phyloP scores from a whole-genome alignment of 2,329 filamentous ascomycete genomes.

The Ophiocordyceps unilateralis region DNA sequence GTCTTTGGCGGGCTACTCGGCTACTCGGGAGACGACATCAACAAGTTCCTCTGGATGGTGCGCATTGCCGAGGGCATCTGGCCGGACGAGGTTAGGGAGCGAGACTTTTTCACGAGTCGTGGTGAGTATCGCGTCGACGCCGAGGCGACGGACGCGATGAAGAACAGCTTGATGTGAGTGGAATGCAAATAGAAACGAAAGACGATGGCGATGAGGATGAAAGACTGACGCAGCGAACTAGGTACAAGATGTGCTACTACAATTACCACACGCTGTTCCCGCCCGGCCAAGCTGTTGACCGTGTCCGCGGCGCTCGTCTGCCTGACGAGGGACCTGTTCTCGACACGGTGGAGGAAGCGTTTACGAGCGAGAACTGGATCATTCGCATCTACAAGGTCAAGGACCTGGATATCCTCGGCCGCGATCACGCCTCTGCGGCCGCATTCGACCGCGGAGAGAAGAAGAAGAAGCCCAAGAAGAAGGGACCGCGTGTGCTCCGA shows the following conservation, averaged over 20 bases:
- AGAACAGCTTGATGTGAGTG: slow-evolving; percentile 93
- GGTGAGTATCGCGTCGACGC: slow-evolving; percentile 92
- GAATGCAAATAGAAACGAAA: too few relatives aligned
- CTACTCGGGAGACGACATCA: slow-evolving; percentile 97
- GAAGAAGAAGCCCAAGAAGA: slow-evolving; percentile 63
- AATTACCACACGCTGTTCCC: slow-evolving; percentile 91
- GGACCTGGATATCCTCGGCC: slow-evolving; percentile 87
- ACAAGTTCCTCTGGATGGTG: slow-evolving; percentile 99
- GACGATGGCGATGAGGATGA: too few relatives aligned
- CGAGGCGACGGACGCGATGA: slow-evolving; percentile 92
- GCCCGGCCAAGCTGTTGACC: slow-evolving; percentile 72
- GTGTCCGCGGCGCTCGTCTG: slow-evolving; percentile 65
- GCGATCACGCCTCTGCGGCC: slow-evolving; percentile 56
- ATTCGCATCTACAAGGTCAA: slow-evolving; percentile 99
- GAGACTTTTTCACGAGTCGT: slow-evolving; percentile 82
- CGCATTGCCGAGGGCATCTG: slow-evolving; percentile 97
- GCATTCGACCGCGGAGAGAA: slow-evolving; percentile 67
- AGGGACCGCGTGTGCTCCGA: slow-evolving; percentile 50
- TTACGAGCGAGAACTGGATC: slow-evolving; percentile 99
- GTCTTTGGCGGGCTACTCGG: slow-evolving; percentile 92
- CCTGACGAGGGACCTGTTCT: slow-evolving; percentile 76
- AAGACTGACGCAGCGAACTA: slow-evolving; percentile 21
- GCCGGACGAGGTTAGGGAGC: slow-evolving; percentile 97
- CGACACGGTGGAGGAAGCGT: slow-evolving; percentile 85
- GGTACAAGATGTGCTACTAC: slow-evolving; percentile 99